Conservation (phyloP, 192 early-diverging fungal genomes). For the Backusella mclennaniae region DNA sequence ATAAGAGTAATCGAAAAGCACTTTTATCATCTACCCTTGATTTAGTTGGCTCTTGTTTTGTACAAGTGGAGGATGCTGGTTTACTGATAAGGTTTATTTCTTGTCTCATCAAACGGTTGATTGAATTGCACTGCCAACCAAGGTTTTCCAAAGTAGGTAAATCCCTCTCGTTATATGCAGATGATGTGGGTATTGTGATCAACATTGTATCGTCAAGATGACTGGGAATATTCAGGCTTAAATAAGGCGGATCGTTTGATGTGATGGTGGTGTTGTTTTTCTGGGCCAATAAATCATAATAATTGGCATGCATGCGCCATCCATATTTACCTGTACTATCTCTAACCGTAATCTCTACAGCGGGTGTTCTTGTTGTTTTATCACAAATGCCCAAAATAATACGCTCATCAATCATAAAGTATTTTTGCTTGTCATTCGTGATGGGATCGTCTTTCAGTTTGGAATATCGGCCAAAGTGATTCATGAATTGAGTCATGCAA, state of each 20-base stretch:
- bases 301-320: conserved; percentile 58
- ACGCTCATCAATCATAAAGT: conserved; percentile 66
- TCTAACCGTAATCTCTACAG: conserved; percentile 57
- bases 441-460: background rate
- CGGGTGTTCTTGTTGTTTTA: background rate
- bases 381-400: conserved; percentile 68
- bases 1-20: conserved; percentile 59
- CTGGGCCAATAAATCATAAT: conserved; percentile 32
- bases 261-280: background rate
- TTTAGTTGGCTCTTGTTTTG: conserved; percentile 35
- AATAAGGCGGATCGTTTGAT: background rate
- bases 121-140: conserved; percentile 25
- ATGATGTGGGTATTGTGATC: background rate
- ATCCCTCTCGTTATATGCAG: conserved; percentile 8
- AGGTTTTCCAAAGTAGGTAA: conserved; percentile 35
- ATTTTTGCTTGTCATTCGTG: conserved; percentile 43
- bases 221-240: background rate
- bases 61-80: background rate
- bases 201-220: background rate
- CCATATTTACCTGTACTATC: conserved; percentile 70
- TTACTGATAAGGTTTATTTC: conserved; percentile 6
- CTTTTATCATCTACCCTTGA: conserved; percentile 14
- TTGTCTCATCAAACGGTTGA: conserved; percentile 21
- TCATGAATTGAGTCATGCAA: conserved; percentile 65
- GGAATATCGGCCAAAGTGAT: conserved; percentile 61